Base-by-base conservation (phyloP, 495 filamentous ascomycete species). In the Xylona heveae region DNA sequence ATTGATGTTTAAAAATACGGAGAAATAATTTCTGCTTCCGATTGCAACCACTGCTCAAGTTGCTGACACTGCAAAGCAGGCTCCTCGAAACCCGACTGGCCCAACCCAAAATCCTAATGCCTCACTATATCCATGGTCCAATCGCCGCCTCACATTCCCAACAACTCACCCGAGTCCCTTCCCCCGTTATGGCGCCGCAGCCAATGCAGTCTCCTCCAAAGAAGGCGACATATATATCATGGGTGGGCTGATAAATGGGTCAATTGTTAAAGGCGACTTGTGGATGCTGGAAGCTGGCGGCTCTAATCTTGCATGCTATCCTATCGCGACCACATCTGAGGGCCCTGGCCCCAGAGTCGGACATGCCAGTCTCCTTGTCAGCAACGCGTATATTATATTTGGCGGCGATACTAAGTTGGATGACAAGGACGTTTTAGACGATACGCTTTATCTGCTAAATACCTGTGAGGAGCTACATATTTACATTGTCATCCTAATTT, bases 301-400 rank as follows among this genome's bases (percentile, higher is more conserved):
- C 16, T 68, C 69, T n/a, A 80, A 66, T 40, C 65, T 95, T 54
- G 68, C 79, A 4, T 94, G 90, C 48, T 88, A 88, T 47, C 85
- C 83, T 15, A 71, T 99, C 28, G 67, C 72, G 5, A 94, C 90
- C 0, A 88, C 78, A 2, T 75, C 79, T 14, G 88, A 99, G 48
- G 85, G 90, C 0, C 90, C 90, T 0, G 88, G 90, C 4, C 85
- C 90, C 2, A 67, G 90, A 57, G 90, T 99, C 22, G 90, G 90
- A 7, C 90, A 99, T 59, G 66, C 88, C 4, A 83, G 81, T 58
- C 61, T 99, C 48, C 60, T 99, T 5, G 90, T 95, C 22, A 90
- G 90, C 15, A 99, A 99, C 57, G 90, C 90, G 1, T 99, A 94
- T 46, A 99, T 99, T 42, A 88, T 99, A 9, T 99, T 93, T 49